Conservation (phyloP, 2,329 filamentous ascomycete species). For the Aureobasidium sp. region DNA sequence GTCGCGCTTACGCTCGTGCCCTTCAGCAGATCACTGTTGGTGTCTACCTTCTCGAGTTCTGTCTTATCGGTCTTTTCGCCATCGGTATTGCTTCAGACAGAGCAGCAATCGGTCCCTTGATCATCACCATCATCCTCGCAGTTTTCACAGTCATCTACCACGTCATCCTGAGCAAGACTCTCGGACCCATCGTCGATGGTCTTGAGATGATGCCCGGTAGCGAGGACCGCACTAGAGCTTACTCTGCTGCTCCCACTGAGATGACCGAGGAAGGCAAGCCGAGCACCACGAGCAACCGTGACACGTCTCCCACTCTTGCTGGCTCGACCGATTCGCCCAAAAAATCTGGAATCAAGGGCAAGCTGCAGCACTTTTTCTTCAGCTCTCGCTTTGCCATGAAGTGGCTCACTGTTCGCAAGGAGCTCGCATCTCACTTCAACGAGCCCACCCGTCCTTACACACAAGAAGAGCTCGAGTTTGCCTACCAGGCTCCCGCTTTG, state of each 20-base stretch:
- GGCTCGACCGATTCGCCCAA: background rate
- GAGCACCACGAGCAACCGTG: background rate
- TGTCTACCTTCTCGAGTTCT: slow-evolving; percentile 43
- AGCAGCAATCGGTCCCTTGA: slow-evolving; percentile 35
- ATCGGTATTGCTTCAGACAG: slow-evolving; percentile 29
- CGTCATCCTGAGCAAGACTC: slow-evolving; percentile 28
- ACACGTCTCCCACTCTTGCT: background rate
- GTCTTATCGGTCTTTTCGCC: slow-evolving; percentile 42
- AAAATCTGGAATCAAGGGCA: slow-evolving; percentile 6
- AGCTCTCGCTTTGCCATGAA: background rate
- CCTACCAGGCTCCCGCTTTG: slow-evolving; percentile 40
- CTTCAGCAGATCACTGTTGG: slow-evolving; percentile 42
- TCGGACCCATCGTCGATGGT: slow-evolving; percentile 20
- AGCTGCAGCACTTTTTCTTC: slow-evolving; percentile 16
- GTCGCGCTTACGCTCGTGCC: slow-evolving; percentile 40
- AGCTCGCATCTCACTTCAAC: slow-evolving; percentile 27
- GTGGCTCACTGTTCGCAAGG: background rate
- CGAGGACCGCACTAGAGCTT: slow-evolving; percentile 27
- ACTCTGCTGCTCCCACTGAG: slow-evolving; percentile 20
- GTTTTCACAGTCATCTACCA: slow-evolving; percentile 38
- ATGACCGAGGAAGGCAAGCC: slow-evolving; percentile 21
- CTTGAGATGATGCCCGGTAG: slow-evolving; percentile 18
- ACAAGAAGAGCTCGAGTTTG: slow-evolving; percentile 31
- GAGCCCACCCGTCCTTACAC: slow-evolving; percentile 26
- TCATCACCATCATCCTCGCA: slow-evolving; percentile 37